Evolutionary conservation across 805 yeast genomes (phyloP), one percentile per base, ranked within the genome.

Genomic region (Teunomyces barrocoloradensis): DNA sequence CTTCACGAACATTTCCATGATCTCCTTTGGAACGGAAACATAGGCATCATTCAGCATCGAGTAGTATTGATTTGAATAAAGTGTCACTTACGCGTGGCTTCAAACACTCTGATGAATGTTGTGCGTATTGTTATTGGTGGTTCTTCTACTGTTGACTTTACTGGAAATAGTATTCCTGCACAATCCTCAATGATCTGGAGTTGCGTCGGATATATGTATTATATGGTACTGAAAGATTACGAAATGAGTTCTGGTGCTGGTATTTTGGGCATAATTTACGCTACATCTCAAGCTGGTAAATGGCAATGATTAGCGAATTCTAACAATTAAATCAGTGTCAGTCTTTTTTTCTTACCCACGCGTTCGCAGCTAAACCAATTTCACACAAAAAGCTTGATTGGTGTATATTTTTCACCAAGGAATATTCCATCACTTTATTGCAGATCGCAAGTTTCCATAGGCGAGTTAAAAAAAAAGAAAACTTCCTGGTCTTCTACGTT

Each of bases 1-100:
- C 40, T n/a, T 11, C 20, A 37, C 40, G 29, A 37, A 37, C 29
- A 37, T 20, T 27, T 21, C 40, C 40, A 37, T 37, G 7, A 37
- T 37, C 29, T 23, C 25, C 29, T 37, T 37, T 12, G 40, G 40
- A 12, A 23, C 40, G 12, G 40, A 37, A 9, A 37, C 29, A 20
- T 37, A 37, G 5, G 40, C 29, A 12, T 21, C 40, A 23, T 37
- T 37, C 40, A 37, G 40, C 40, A 37, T 37, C 18, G 40, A 20
- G 15, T 23, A 12, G 6, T 21, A 25, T 37, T n/a, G 17, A 21
- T n/a, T 11, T 7, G 40, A 4, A 11, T 21, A 7, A 11, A 20
- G 28, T 23, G 15, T 20, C 15, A 37, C 20, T n/a, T 13, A n/a
- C 17, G 6, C 40, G 40, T 12, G 40, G 38, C 17, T n/a, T 20